Evolutionary conservation across 2,329 filamentous ascomycete species (phyloP).

Genomic region (Xylaria sp.): DNA sequence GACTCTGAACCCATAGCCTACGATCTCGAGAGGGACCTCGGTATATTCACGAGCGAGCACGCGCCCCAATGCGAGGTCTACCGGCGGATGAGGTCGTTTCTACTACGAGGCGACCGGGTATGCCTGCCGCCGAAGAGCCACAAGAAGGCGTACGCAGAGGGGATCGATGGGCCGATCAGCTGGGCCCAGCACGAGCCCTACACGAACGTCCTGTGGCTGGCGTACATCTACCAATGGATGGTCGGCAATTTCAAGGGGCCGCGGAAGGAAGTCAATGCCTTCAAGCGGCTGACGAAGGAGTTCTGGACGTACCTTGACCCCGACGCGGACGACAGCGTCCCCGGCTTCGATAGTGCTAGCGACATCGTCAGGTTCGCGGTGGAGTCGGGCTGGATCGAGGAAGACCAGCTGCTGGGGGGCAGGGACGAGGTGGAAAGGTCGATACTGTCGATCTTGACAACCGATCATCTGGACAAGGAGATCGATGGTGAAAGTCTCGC

Average conservation of each 20-base stretch:
- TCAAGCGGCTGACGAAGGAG: constrained; percentile 53
- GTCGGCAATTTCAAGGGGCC: constrained; percentile 50
- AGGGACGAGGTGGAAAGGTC: constrained; percentile 37
- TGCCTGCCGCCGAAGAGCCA: constrained; percentile 53
- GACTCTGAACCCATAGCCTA: constrained; percentile 51
- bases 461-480: constrained; percentile 16
- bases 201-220: constrained; percentile 67
- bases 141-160: constrained; percentile 49
- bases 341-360: constrained; percentile 57
- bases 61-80: constrained; percentile 64
- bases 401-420: constrained; percentile 52
- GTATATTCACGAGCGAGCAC: constrained; percentile 63
- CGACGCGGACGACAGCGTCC: constrained; percentile 48
- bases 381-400: constrained; percentile 60
- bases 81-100: constrained; percentile 62
- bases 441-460: constrained; percentile 35
- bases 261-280: constrained; percentile 48
- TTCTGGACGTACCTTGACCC: constrained; percentile 58
- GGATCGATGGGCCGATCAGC: constrained; percentile 51
- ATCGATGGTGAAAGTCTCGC: constrained; percentile 4
- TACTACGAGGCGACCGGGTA: constrained; percentile 54
- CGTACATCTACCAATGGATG: constrained; percentile 62
- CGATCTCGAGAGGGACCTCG: constrained; percentile 63
- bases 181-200: constrained; percentile 62
- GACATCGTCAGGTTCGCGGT: constrained; percentile 61